Conservation (phyloP, 306 rosid species). For the Dicorynia guianensis region DNA sequence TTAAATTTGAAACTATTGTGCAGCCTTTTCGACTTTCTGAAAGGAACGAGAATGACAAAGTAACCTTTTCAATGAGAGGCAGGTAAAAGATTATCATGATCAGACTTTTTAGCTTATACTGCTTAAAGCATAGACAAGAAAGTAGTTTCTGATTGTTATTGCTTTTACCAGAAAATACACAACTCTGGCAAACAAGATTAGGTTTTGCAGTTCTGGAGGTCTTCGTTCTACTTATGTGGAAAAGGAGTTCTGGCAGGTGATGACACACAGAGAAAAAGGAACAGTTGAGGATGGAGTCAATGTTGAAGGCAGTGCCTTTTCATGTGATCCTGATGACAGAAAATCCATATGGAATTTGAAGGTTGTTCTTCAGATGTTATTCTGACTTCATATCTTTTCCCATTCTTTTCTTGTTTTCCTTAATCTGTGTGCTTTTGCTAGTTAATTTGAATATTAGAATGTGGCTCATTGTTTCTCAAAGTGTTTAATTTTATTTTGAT, state of each 20-base stretch:
- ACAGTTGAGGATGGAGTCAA: slow-evolving; percentile 53
- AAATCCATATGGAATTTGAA: slow-evolving; percentile 54
- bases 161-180: slow-evolving; percentile 43
- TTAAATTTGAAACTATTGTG: slow-evolving; percentile 49
- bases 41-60: slow-evolving; percentile 33
- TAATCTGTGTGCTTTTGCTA: not conserved
- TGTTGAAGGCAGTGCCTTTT: slow-evolving; percentile 54
- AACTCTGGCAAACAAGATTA: slow-evolving; percentile 31
- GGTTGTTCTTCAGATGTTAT: slow-evolving; percentile 32
- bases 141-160: not conserved
- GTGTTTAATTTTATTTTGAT: no score
- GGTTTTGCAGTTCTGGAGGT: slow-evolving; percentile 37
- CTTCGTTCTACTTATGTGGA: slow-evolving; percentile 44
- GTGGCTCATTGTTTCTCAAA: not conserved
- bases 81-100: slow-evolving; percentile 37
- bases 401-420: not conserved
- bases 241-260: slow-evolving; percentile 47
- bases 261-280: slow-evolving; percentile 37
- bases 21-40: slow-evolving; percentile 49
- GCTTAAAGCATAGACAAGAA: not conserved
- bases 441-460: not conserved
- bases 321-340: slow-evolving; percentile 49
- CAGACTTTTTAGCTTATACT: not conserved
- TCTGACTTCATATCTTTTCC: no score
- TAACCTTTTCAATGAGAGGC: slow-evolving; percentile 34